These are phyloP conservation scores for Trichosanthes cucumerina DNA, from an alignment of 306 rosid species.

Conservation along the genomic window DNA sequence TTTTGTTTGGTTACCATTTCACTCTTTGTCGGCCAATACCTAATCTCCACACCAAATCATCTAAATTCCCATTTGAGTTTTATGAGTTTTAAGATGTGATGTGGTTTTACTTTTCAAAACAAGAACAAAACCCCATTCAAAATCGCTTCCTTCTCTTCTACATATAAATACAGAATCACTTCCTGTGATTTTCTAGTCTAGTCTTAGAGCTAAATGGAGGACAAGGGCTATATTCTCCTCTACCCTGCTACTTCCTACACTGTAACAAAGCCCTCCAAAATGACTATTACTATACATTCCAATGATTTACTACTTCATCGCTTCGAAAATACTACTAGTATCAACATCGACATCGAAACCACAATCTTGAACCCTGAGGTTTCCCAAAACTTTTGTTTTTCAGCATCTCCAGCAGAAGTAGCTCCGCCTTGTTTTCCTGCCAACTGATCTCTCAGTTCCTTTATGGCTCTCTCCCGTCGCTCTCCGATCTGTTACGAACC, in stretches of 20 bases:
- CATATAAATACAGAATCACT: conserved; percentile 3
- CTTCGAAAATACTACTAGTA: conserved; percentile 74
- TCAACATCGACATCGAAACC: conserved; percentile 80
- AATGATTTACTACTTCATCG: conserved; percentile 31
- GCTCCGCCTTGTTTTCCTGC: conserved; percentile 50
- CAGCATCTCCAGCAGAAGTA: conserved; percentile 14
- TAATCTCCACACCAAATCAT: background rate
- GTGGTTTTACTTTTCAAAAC: background rate
- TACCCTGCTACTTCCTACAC: background rate
- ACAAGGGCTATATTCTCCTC: background rate
- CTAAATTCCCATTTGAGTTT: background rate
- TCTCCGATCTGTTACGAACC: conserved; percentile 69
- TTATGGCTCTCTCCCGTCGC: conserved; percentile 74
- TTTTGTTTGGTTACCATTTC: background rate
- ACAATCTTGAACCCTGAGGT: conserved; percentile 67
- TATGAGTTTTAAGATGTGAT: background rate
- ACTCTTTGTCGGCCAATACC: background rate
- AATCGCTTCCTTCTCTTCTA: background rate
- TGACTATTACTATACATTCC: conserved; percentile 4
- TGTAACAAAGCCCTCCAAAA: background rate
- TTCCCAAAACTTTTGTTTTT: conserved; percentile 81
- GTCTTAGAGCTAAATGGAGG: background rate
- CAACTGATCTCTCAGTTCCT: conserved; percentile 74
- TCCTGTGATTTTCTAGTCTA: background rate
- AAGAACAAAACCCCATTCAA: background rate